Evolutionary conservation across 139 green algal genomes (phyloP), one percentile per base, ranked within the genome.

Genomic region (Chlorella sp.): DNA sequence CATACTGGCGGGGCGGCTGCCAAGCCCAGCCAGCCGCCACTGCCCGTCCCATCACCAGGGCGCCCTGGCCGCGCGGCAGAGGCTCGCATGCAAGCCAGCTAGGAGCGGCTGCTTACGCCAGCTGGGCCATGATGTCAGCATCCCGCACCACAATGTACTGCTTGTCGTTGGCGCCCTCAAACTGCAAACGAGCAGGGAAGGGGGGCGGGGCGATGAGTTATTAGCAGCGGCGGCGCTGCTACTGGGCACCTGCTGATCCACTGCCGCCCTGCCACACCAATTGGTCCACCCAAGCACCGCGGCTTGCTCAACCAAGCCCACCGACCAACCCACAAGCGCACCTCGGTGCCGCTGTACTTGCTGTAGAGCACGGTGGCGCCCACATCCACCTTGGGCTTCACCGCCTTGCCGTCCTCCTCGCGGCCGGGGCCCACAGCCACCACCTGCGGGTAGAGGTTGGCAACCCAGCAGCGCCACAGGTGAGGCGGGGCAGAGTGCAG

Each of bases 291-390:
- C n/a, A n/a, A n/a, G n/a, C n/a, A n/a, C n/a, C n/a, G n/a, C n/a
- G n/a, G n/a, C n/a, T n/a, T n/a, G n/a, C n/a, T n/a, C n/a, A n/a
- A n/a, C n/a, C 44, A 51, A 9, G 44, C n/a, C 25, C 16, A 36
- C 17, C 30, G 17, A 6, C 28, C 63, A 36, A 38, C 63, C 51
- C n/a, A 16, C 26, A 18, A 13, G 13, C 72, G 9, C 72, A 79
- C 72, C 72, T 83, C 78, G 39, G 78, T 62, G 71, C 81, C 81
- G 68, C 51, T 68, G 81, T 86, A 86, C 69, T 86, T 96, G 73
- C 72, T 89, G 91, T 98, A 98, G 78, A 98, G 92, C 34, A 98
- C 95, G 32, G 90, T 96, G 84, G 89, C 88, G 39, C 96, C 95
- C 26, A 93, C 92, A 1, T 80, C 69, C 36, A 97, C 85, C 74